Conservation (phyloP, 2,329 filamentous ascomycete genomes). For the Colletotrichum sp. region DNA sequence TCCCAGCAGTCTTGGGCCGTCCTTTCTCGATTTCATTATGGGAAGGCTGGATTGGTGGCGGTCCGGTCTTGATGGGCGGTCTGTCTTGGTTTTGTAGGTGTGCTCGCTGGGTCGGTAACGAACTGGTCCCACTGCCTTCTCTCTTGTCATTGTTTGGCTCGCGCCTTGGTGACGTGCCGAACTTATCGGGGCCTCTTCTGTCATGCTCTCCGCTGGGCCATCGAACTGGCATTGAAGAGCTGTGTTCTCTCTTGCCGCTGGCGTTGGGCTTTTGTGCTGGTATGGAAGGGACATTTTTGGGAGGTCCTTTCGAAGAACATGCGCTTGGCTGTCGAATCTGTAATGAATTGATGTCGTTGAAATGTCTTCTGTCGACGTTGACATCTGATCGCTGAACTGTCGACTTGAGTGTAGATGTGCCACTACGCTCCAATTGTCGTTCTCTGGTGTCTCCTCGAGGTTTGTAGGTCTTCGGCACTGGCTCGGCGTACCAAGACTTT, state of each 20-base stretch:
- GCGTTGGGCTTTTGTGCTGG: not conserved
- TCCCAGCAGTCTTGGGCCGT: not conserved
- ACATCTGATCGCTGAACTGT: not conserved
- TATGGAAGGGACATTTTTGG: not conserved
- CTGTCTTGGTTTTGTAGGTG: not conserved
- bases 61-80: not conserved
- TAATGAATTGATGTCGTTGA: not conserved
- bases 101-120: not conserved
- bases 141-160: not conserved
- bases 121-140: not conserved
- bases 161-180: not conserved
- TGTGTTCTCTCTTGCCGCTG: not conserved
- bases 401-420: constrained; percentile 3
- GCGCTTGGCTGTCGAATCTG: not conserved
- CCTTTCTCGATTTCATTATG: not conserved
- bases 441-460: not conserved
- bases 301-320: not conserved
- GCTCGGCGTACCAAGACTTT: constrained; percentile 6
- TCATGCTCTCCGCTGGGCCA: not conserved
- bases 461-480: not conserved
- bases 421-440: constrained; percentile 2
- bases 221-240: not conserved
- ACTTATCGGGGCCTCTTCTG: not conserved
- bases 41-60: not conserved
- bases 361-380: constrained; percentile 11